phyloP scores from a whole-genome alignment of 306 rosid genomes.

The Datisca glomerata region DNA sequence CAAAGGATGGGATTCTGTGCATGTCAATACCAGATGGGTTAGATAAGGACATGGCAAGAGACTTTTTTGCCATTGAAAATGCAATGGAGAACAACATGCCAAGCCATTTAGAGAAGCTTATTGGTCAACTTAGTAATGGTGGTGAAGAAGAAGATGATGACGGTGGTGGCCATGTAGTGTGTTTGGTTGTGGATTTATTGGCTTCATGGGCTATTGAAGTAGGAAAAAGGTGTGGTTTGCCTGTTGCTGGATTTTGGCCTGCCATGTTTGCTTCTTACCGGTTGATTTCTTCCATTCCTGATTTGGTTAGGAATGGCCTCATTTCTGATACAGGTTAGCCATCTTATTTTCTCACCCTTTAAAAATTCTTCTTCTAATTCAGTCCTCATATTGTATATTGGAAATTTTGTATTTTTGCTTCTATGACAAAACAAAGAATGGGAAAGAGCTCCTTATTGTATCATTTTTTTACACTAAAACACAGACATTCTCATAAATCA shows the following conservation, averaged over 20 bases:
- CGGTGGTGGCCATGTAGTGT: constrained; percentile 20
- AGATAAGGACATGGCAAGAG: constrained; percentile 18
- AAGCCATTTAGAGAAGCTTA: constrained; percentile 20
- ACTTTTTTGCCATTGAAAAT: constrained; percentile 53
- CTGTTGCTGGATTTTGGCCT: constrained; percentile 77
- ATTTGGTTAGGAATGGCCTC: constrained; percentile 29
- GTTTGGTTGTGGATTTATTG: constrained; percentile 59
- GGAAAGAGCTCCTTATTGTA: too few species aligned
- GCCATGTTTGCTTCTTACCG: constrained; percentile 66
- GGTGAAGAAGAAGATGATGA: constrained; percentile 1
- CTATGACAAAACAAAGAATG: too few species aligned
- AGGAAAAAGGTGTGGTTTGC: constrained; percentile 19
- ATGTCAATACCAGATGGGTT: constrained; percentile 28
- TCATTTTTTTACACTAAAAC: too few species aligned
- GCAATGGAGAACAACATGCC: constrained; percentile 64
- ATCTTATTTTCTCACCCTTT: not conserved
- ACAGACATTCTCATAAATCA: too few species aligned
- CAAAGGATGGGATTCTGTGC: constrained; percentile 11
- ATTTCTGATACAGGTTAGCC: constrained; percentile 54
- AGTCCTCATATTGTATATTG: not conserved
- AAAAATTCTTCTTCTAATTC: not conserved
- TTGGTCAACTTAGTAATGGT: constrained; percentile 15
- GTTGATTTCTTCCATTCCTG: constrained; percentile 42
- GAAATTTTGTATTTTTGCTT: too few species aligned
- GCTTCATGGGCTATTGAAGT: constrained; percentile 75